A percentile compares a stretch with the other conserved stretches of the same genome.
phyloP scores from a whole-genome alignment of 2,329 filamentous ascomycete species.

The Cladophialophora bantiana region DNA sequence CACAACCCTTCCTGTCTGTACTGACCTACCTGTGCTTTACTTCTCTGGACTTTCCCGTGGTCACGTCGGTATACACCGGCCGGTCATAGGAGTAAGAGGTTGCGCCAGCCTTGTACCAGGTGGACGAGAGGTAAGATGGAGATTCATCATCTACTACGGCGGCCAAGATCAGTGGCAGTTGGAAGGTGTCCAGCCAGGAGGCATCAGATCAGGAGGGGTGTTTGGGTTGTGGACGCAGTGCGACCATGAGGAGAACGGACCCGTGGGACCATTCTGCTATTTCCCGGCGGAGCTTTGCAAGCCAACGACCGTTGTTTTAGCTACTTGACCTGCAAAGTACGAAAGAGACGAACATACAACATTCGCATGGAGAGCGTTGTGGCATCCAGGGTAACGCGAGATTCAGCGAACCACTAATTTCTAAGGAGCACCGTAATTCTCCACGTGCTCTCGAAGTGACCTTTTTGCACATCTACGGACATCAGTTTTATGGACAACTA shows the following conservation, averaged over 20 bases:
- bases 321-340: constrained; percentile 5
- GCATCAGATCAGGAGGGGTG: constrained; percentile 38
- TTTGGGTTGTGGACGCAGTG: constrained; percentile 39
- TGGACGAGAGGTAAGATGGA: constrained; percentile 39
- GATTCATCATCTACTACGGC: constrained; percentile 39
- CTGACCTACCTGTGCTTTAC: constrained; percentile 36
- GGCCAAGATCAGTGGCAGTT: constrained; percentile 41
- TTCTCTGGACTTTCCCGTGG: constrained; percentile 39
- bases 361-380: not conserved
- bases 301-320: constrained; percentile 33
- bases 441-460: not conserved
- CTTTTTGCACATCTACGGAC: not conserved
- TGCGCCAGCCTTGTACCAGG: constrained; percentile 34
- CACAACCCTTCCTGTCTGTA: constrained; percentile 33
- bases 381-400: not conserved
- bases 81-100: constrained; percentile 35
- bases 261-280: constrained; percentile 40
- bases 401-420: not conserved
- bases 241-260: constrained; percentile 36
- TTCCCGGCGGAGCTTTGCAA: constrained; percentile 39
- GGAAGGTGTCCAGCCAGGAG: constrained; percentile 41
- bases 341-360: not conserved
- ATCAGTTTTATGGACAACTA: not conserved
- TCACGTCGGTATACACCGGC: constrained; percentile 21
- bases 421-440: not conserved